Evolutionary conservation across 768 basidiomycete genomes (phyloP).

Genomic region (Suillus variegatus): DNA sequence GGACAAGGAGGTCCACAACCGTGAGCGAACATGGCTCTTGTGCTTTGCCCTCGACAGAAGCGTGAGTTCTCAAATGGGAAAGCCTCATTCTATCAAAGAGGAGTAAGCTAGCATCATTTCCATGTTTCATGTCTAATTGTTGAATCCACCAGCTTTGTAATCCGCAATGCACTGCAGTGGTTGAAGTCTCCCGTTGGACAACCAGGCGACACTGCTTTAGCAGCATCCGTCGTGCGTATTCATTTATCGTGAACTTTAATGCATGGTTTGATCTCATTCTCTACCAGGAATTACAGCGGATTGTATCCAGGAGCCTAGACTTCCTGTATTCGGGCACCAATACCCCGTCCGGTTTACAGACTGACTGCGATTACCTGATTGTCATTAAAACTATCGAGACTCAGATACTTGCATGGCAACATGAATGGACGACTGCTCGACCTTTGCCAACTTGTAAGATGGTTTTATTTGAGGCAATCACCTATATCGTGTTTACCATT

Average conservation of each 20-base stretch:
- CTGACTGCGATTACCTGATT: slow-evolving; percentile 82
- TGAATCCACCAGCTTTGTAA: slow-evolving; percentile 63
- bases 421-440: slow-evolving; percentile 46
- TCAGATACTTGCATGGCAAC: slow-evolving; percentile 64
- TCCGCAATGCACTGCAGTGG: slow-evolving; percentile 82
- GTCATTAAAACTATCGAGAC: slow-evolving; percentile 84
- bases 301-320: slow-evolving; percentile 86
- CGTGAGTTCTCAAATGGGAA: slow-evolving; percentile 94
- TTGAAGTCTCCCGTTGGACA: slow-evolving; percentile 62
- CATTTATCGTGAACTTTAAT: slow-evolving; percentile 2
- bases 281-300: slow-evolving; percentile 79
- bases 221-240: slow-evolving; percentile 71
- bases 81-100: slow-evolving; percentile 90
- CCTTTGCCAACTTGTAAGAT: slow-evolving; percentile 19
- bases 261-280: slow-evolving; percentile 10
- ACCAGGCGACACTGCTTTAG: slow-evolving; percentile 66
- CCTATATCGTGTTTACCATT: slow-evolving; percentile 4
- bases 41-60: slow-evolving; percentile 88
- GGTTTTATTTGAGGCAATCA: not conserved
- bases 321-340: slow-evolving; percentile 84
- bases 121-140: slow-evolving; percentile 9
- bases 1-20: slow-evolving; percentile 86
- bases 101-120: slow-evolving; percentile 61
- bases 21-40: slow-evolving; percentile 92
- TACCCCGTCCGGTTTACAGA: slow-evolving; percentile 79